Conservation (phyloP, 352 stramenopile genomes). For the Phytopythium chamaehyphon region DNA sequence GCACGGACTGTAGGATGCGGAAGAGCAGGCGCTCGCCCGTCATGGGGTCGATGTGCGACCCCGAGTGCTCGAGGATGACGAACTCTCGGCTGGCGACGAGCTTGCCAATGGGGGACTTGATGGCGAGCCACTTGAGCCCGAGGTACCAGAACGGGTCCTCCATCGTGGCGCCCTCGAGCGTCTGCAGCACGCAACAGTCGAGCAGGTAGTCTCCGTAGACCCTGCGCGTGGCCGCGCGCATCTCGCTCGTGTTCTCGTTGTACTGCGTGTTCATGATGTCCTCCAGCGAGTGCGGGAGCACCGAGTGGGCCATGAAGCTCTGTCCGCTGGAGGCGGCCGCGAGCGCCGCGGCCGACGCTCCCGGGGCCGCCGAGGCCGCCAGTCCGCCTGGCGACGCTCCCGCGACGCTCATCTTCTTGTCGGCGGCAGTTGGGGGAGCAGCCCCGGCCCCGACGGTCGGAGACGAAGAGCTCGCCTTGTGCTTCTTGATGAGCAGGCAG, state of each 20-base stretch:
- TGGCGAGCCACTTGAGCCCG: conserved; percentile 68
- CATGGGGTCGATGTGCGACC: conserved; percentile 43
- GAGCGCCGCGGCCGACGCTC: background rate
- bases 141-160: conserved; percentile 77
- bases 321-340: conserved; percentile 14
- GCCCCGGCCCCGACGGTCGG: background rate
- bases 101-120: conserved; percentile 55
- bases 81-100: conserved; percentile 65
- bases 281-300: conserved; percentile 54
- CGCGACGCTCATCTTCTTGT: background rate
- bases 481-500: conserved; percentile 57
- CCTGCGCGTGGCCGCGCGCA: conserved; percentile 32
- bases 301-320: conserved; percentile 60
- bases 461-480: conserved; percentile 8
- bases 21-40: conserved; percentile 55
- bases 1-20: conserved; percentile 58
- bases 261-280: conserved; percentile 61
- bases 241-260: conserved; percentile 51
- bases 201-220: conserved; percentile 51
- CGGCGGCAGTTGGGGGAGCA: background rate
- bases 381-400: background rate
- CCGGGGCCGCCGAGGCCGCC: background rate
- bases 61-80: conserved; percentile 65
- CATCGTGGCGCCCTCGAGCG: conserved; percentile 52
- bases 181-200: conserved; percentile 60